Percentiles rank a stretch among this genome's conserved stretches.
Conservation (phyloP, 2,329 filamentous ascomycete genomes). For the Talaromyces pinophilus region DNA sequence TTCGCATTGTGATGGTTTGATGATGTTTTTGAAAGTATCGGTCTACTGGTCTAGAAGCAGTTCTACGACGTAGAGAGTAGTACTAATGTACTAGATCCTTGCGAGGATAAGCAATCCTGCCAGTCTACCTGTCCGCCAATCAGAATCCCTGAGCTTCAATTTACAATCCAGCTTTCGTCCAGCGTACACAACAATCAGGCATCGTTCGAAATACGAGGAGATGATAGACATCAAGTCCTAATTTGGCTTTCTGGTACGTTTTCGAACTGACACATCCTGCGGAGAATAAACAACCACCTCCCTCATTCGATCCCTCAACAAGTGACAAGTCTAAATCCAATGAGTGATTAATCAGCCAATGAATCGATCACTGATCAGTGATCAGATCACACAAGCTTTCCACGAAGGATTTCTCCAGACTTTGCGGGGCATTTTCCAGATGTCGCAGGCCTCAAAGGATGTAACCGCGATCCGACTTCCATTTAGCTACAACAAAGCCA, state of each 20-base stretch:
- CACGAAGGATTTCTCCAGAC: neutral
- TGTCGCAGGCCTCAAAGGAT: neutral
- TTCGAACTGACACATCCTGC: neutral
- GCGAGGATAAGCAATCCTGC: neutral
- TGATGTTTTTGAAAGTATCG: neutral
- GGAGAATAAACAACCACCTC: neutral
- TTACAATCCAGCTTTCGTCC: too few relatives aligned
- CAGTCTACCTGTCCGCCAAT: neutral
- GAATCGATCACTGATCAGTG: neutral
- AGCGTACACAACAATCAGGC: neutral
- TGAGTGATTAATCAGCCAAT: neutral
- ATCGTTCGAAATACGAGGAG: neutral
- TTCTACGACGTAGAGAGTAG: neutral
- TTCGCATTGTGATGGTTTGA: constrained; percentile 4
- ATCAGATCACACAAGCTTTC: neutral
- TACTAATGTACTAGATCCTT: neutral
- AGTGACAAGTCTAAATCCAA: neutral
- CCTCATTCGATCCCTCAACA: neutral
- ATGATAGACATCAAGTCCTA: neutral
- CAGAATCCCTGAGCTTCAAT: neutral
- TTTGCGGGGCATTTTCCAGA: constrained; percentile 1
- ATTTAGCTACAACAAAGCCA: neutral
- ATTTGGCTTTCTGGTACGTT: too few relatives aligned
- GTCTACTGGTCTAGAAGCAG: neutral
- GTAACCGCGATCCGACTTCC: neutral